Base-by-base conservation (phyloP, 441 rosid species). In the Euphorbia celastroides region DNA sequence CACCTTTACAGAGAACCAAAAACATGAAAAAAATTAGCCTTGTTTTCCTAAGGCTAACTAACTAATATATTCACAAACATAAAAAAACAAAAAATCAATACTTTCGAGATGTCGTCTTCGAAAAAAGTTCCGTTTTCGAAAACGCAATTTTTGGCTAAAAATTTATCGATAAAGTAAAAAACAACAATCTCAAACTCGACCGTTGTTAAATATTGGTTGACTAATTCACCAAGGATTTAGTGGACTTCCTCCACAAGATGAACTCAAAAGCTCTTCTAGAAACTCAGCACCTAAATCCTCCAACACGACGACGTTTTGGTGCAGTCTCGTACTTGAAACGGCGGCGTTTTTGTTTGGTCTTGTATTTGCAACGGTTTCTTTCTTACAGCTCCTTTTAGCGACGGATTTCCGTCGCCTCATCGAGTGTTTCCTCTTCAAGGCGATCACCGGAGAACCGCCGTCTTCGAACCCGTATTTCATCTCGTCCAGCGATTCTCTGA, bases 401-500 rank as follows among this genome's bases (percentile, higher is more conserved):
- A 41, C 59, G 17, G 86, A 75, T 41, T 86, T 78, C 60, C 83
- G 76, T 74, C 88, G 70, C 7, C 56, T 51, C 80, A 87, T 74
- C 0, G 94, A 89, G 75, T 92, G 93, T 67, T 78, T 77, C 42
- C 81, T 76, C 82, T 92, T 92, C 27, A 92, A 80, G 14, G 94
- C 93, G 71, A 85, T 69, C 19, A 89, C 88, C 14, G 98, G 96
- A 34, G 98, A 92, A 64, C 90, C 84, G 17, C 96, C 98, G 14
- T 88, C 91, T 30, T 80, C 84, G 23, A 75, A 80, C 62, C 76
- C 42, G 66, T 81, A 80, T 72, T 86, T 84, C 75, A 87, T 86
- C 27, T 86, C 85, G 65, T 81, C 75, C 28, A 92, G 86, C 5
- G 96, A 89, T 65, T 92, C 91, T 74, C 68, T 78, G 25, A 89